phyloP scores from a whole-genome alignment of 352 stramenopile genomes.

The Nothophytophthora sp. region DNA sequence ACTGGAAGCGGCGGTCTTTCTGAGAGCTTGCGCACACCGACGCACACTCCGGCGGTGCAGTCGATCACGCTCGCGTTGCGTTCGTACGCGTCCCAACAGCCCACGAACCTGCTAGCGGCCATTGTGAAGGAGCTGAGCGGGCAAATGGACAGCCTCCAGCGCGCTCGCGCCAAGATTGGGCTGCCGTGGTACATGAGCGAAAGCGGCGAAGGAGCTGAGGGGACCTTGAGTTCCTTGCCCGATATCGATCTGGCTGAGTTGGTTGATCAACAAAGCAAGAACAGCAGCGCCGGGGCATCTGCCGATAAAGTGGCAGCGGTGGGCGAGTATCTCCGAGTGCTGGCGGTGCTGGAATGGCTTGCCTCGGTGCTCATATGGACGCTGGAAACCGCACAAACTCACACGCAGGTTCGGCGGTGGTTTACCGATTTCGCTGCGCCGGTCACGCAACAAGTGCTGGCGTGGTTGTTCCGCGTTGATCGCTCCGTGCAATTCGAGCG shows the following conservation, averaged over 20 bases:
- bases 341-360: conserved; percentile 82
- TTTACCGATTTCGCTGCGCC: conserved; percentile 73
- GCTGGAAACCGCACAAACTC: conserved; percentile 67
- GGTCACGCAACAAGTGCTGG: conserved; percentile 53
- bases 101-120: conserved; percentile 71
- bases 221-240: conserved; percentile 58
- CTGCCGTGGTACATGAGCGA: conserved; percentile 42
- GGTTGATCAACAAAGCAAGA: conserved; percentile 22
- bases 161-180: conserved; percentile 40
- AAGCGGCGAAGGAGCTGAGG: conserved; percentile 53
- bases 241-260: conserved; percentile 60
- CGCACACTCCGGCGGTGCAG: conserved; percentile 90
- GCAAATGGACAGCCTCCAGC: conserved; percentile 52
- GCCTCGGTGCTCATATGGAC: conserved; percentile 77
- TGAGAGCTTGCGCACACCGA: conserved; percentile 28
- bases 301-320: conserved; percentile 43
- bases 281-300: conserved; percentile 9
- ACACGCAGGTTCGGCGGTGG: conserved; percentile 76
- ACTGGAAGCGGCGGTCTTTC: conserved; percentile 4
- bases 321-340: conserved; percentile 65
- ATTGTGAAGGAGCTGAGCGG: conserved; percentile 64
- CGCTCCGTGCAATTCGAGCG: conserved; percentile 76
- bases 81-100: conserved; percentile 89
- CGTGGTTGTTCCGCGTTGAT: conserved; percentile 71
- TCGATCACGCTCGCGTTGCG: conserved; percentile 89